Conservation (phyloP, 225 moss, liverwort and hornwort genomes). For the Physcomitrium patens region DNA sequence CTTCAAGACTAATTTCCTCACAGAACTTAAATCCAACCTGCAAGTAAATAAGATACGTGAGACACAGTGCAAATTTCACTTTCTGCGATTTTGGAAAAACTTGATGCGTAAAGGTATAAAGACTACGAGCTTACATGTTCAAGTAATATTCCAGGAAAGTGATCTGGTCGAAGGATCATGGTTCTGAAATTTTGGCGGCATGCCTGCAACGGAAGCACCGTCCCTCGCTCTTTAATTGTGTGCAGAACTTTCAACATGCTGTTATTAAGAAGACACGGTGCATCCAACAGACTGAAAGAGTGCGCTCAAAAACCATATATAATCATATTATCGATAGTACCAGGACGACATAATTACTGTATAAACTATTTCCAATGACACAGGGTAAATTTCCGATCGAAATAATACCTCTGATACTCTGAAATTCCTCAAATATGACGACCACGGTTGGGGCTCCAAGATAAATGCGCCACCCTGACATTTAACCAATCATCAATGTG, state of each 20-base stretch:
- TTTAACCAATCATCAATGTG: constrained; percentile 26
- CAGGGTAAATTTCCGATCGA: background rate
- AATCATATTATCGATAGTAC: background rate
- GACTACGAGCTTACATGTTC: constrained; percentile 66
- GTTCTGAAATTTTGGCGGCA: constrained; percentile 54
- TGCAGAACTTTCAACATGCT: background rate
- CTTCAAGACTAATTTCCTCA: constrained; percentile 58
- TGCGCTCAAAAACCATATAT: background rate
- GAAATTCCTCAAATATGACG: constrained; percentile 71
- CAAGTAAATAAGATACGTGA: constrained; percentile 3
- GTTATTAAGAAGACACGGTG: background rate
- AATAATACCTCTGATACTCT: constrained; percentile 73
- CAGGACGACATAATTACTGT: background rate
- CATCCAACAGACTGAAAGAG: background rate
- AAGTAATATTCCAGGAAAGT: constrained; percentile 81
- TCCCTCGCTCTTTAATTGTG: background rate
- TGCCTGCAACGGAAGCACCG: constrained; percentile 43
- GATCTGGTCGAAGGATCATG: constrained; percentile 60
- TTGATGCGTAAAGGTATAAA: background rate
- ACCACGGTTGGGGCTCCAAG: constrained; percentile 98
- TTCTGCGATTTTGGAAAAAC: background rate
- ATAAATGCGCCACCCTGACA: constrained; percentile 78
- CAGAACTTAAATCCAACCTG: constrained; percentile 94
- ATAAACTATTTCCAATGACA: background rate
- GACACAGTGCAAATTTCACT: background rate